These are phyloP conservation scores for Leishmania martiniquensis DNA, from an alignment of 208 protist genomes.

Conservation along the genomic window DNA sequence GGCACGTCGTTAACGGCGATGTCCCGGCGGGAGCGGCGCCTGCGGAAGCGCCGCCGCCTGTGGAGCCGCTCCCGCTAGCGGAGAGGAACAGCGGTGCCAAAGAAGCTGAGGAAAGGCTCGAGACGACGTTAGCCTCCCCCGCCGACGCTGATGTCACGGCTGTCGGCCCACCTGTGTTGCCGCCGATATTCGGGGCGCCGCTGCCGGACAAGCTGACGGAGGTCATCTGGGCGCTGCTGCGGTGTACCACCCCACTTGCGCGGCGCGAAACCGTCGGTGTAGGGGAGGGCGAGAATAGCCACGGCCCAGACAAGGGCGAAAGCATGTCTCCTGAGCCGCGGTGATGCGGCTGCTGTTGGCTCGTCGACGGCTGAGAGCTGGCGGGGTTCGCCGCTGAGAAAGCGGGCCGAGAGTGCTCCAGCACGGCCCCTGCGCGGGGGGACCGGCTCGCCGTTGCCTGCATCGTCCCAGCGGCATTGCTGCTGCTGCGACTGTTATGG, in stretches of 20 bases:
- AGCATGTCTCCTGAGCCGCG: slow-evolving; percentile 8
- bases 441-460: neutral
- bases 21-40: neutral
- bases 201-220: slow-evolving; percentile 1
- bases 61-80: neutral
- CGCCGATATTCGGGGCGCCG: neutral
- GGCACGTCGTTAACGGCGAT: neutral
- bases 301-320: slow-evolving; percentile 11
- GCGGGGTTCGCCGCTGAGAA: neutral
- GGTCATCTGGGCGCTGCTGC: neutral
- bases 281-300: slow-evolving; percentile 4
- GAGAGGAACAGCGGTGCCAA: neutral
- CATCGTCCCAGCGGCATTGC: neutral
- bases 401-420: neutral
- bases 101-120: neutral
- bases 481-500: slow-evolving; percentile 8
- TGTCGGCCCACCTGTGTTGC: neutral
- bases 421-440: neutral
- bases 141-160: neutral
- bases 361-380: neutral
- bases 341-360: neutral
- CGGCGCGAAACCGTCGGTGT: slow-evolving; percentile 2
- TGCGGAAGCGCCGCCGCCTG: neutral
- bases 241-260: neutral
- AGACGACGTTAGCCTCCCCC: neutral